Conservation (phyloP, 2,329 filamentous ascomycete species). For the Metarhizium rileyi region DNA sequence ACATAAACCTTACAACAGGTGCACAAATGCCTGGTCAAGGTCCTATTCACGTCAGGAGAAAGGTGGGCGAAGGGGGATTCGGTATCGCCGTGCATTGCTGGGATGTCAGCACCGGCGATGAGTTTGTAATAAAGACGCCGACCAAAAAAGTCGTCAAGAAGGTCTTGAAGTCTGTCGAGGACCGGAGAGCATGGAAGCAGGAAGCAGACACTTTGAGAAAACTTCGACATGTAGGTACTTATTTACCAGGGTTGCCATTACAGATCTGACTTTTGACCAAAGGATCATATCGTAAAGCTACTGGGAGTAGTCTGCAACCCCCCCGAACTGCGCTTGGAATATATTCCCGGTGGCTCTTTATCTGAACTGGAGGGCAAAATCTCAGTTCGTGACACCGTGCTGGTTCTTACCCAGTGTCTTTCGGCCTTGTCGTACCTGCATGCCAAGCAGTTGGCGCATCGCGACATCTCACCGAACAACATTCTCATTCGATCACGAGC, state of each 20-base stretch:
- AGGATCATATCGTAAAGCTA: slow-evolving; percentile 12
- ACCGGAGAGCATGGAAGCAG: slow-evolving; percentile 8
- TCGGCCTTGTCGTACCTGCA: slow-evolving; percentile 13
- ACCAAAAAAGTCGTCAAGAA: not conserved
- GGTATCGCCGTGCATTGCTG: slow-evolving; percentile 13
- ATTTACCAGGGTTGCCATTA: not conserved
- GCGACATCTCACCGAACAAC: slow-evolving; percentile 89
- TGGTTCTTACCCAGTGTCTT: slow-evolving; percentile 9
- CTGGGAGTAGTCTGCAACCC: slow-evolving; percentile 1
- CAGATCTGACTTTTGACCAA: slow-evolving; percentile 4
- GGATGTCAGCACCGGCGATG: slow-evolving; percentile 15
- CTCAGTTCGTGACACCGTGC: slow-evolving; percentile 8
- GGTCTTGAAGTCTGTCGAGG: not conserved
- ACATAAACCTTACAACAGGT: slow-evolving; percentile 7
- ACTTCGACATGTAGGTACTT: slow-evolving; percentile 12
- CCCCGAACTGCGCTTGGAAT: slow-evolving; percentile 9
- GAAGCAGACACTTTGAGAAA: slow-evolving; percentile 14
- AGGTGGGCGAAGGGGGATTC: slow-evolving; percentile 12
- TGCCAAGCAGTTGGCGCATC: slow-evolving; percentile 58
- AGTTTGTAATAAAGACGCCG: slow-evolving; percentile 15
- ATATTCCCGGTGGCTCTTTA: slow-evolving; percentile 8
- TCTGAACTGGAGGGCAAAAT: slow-evolving; percentile 1
- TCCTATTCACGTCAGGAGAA: slow-evolving; percentile 8
- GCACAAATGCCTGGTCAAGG: slow-evolving; percentile 7
- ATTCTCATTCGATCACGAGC: slow-evolving; percentile 61